Conservation (phyloP, 2,329 filamentous ascomycete genomes). For the Colletotrichum ledebouriae region DNA sequence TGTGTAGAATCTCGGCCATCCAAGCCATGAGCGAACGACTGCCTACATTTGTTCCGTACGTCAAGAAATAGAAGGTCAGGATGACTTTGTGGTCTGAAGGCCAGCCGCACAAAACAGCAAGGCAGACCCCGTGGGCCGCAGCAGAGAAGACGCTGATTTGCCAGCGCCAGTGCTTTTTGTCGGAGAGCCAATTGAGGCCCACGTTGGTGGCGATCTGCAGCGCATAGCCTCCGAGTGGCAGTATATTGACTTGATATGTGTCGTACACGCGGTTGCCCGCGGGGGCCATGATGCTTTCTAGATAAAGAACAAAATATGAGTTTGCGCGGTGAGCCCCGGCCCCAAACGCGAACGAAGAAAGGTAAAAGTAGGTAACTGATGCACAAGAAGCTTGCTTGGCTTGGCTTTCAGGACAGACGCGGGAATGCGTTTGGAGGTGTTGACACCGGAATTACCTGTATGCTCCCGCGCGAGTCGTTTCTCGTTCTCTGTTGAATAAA, state of each 20-base stretch:
- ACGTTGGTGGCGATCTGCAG: conserved; percentile 53
- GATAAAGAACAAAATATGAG: conserved; percentile 53
- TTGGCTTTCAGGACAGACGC: conserved; percentile 45
- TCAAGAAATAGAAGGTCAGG: conserved; percentile 54
- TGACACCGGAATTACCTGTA: conserved; percentile 48
- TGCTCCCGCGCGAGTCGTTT: conserved; percentile 47
- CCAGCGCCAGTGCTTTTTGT: conserved; percentile 57
- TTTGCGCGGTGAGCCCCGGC: conserved; percentile 51
- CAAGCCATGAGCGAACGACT: conserved; percentile 53
- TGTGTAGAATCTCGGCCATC: conserved; percentile 52
- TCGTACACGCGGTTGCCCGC: conserved; percentile 48
- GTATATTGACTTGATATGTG: conserved; percentile 51
- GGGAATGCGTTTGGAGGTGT: conserved; percentile 49
- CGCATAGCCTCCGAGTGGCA: conserved; percentile 50
- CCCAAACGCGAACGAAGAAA: conserved; percentile 48
- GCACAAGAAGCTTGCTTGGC: conserved; percentile 47
- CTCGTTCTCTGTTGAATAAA: conserved; percentile 49
- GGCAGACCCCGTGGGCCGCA: conserved; percentile 48
- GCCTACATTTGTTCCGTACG: conserved; percentile 52
- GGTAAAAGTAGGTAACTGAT: conserved; percentile 51
- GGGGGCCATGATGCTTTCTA: conserved; percentile 47
- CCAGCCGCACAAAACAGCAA: conserved; percentile 52
- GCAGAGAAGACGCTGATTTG: conserved; percentile 52
- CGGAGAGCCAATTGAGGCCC: conserved; percentile 52
- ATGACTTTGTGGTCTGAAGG: conserved; percentile 50